Conservation (phyloP, 495 filamentous ascomycete species). For the Podospora bellae-mahoneyi region DNA sequence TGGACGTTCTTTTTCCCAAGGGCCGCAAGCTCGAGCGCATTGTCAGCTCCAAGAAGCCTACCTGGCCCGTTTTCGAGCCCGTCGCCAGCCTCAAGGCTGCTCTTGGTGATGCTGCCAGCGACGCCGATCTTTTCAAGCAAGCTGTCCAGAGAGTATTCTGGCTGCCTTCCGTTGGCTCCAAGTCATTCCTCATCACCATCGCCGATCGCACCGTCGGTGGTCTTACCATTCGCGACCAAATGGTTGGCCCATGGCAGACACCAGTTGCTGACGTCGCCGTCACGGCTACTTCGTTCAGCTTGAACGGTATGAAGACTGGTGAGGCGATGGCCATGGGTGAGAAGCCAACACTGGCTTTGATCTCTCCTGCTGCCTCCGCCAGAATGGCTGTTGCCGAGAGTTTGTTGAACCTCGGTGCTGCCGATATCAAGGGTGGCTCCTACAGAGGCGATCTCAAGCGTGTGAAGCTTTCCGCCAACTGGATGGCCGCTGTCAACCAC, state of each 20-base stretch:
- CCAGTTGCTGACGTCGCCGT: constrained; percentile 92
- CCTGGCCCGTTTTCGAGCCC: constrained; percentile 69
- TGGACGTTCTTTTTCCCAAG: constrained; percentile 89
- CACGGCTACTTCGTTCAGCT: constrained; percentile 73
- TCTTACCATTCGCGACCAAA: constrained; percentile 83
- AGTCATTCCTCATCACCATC: constrained; percentile 96
- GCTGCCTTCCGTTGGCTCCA: constrained; percentile 87
- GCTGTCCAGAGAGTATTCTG: constrained; percentile 77
- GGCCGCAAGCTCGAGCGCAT: constrained; percentile 76
- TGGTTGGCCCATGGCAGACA: constrained; percentile 96
- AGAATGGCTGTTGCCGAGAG: constrained; percentile 96
- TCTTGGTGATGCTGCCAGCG: constrained; percentile 51
- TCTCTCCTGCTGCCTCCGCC: constrained; percentile 88
- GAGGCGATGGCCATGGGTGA: constrained; percentile 98
- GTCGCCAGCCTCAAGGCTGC: constrained; percentile 38
- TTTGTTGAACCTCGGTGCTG: constrained; percentile 86
- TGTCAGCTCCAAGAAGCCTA: constrained; percentile 69
- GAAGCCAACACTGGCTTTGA: constrained; percentile 83
- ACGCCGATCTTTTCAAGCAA: constrained; percentile 65
- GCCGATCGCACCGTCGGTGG: constrained; percentile 90
- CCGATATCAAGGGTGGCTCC: constrained; percentile 67
- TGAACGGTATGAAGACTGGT: constrained; percentile 64
- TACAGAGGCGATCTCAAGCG: constrained; percentile 53
- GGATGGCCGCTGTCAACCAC: constrained; percentile 96
- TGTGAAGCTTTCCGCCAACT: constrained; percentile 90